Evolutionary conservation across 2,329 filamentous ascomycete genomes (phyloP), one percentile per base, ranked within the genome.

Genomic region (Aspergillus unguis): DNA sequence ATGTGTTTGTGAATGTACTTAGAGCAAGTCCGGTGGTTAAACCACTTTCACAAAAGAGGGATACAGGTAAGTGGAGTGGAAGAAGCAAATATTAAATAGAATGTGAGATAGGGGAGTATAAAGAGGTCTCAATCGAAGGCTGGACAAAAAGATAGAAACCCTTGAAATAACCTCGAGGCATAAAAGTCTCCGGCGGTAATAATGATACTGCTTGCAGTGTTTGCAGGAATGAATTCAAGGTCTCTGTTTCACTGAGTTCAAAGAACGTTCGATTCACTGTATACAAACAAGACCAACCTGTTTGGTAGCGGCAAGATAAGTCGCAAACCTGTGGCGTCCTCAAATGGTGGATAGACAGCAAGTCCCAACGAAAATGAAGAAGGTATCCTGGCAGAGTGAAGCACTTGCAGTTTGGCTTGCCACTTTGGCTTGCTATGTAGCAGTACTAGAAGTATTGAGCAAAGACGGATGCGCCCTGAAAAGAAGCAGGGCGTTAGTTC

Each of bases 201-300:
- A 55, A 59, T 50, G 56, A 58, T 56, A 58, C 57, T 62, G 56
- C 50, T 57, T 58, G 54, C 59, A 59, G 58, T 58, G 56, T 49
- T 57, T 58, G 54, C 59, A 59, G 58, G 57, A 57, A 62, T 63
- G 48, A 58, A 63, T 55, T 62, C 52, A 58, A 55, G 60, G 53
- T 58, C 54, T 59, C 56, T 63, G 57, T 58, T 66, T 65, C 59
- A 53, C 29, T 46, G 37, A 62, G 17, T 61, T 59, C 51, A 60
- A 61, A 58, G 58, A 62, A 58, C 55, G 52, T 56, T 60, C 58
- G 60, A 48, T 55, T 58, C 62, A 62, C 65, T 68, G 67, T 58
- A 68, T 67, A 71, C 64, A 70, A 63, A 65, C 60, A 64, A 64
- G 57, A 61, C 54, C 48, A 62, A 63, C 58, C 54, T 61, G 65